A percentile compares a stretch with the other conserved stretches of the same genome.
Conservation (phyloP, 768 basidiomycete species). For the Psilocybe subaeruginosa region DNA sequence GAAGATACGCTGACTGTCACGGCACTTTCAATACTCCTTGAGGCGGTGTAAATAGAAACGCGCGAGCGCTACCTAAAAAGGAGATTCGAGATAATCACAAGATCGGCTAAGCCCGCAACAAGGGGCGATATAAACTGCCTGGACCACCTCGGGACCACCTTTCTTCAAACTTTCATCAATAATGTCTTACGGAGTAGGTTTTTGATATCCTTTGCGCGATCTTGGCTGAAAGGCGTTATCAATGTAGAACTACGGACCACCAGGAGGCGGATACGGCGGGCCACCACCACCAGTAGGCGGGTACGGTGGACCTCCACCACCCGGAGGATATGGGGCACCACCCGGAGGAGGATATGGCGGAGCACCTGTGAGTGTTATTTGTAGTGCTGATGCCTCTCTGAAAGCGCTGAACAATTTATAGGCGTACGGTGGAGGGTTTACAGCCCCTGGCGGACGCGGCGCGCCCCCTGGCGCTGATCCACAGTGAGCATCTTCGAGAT, state of each 20-base stretch:
- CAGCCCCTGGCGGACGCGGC: conserved; percentile 35
- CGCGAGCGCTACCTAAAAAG: background rate
- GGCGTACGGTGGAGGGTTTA: conserved; percentile 44
- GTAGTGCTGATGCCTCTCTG: too few relatives aligned
- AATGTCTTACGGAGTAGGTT: conserved; percentile 22
- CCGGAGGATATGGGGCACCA: conserved; percentile 25
- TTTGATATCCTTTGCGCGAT: background rate
- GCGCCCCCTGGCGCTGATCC: conserved; percentile 75
- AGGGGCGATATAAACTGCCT: conserved; percentile 3
- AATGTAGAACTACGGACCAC: conserved; percentile 22
- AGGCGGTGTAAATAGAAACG: conserved; percentile 3
- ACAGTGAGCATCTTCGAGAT: conserved; percentile 51
- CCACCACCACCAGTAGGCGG: conserved; percentile 33
- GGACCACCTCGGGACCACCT: background rate
- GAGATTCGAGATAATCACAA: conserved; percentile 2
- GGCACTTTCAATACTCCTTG: background rate
- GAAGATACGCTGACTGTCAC: background rate
- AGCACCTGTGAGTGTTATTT: conserved; percentile 5
- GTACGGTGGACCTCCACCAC: conserved; percentile 27
- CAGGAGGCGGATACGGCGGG: conserved; percentile 30
- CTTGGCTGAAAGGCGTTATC: background rate
- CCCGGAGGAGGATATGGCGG: conserved; percentile 29
- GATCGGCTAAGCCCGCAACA: background rate
- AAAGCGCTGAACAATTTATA: conserved; percentile 8
- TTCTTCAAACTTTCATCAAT: conserved; percentile 8